phyloP scores from a whole-genome alignment of 2,329 filamentous ascomycete species.

The Teratosphaeria destructans region DNA sequence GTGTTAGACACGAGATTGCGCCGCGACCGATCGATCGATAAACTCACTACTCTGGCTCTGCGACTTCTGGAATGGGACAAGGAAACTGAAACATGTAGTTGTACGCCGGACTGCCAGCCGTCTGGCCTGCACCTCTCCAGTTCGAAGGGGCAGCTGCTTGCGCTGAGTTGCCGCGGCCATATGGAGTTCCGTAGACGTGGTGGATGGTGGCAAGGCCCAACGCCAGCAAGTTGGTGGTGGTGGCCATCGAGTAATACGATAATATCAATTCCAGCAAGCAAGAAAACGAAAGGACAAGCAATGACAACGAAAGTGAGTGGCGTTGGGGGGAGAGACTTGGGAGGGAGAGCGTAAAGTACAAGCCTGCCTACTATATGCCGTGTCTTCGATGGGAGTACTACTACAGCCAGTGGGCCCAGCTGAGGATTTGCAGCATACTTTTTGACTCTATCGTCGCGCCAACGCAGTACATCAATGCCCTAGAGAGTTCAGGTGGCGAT shows the following conservation, averaged over 20 bases:
- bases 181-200: neutral
- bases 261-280: neutral
- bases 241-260: conserved; percentile 1
- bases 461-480: neutral
- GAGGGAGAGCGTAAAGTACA: neutral
- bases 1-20: neutral
- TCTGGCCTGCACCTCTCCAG: conserved; percentile 8
- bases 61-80: conserved; percentile 11
- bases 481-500: neutral
- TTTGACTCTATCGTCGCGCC: neutral
- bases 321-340: neutral
- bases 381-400: neutral
- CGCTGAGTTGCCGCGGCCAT: neutral
- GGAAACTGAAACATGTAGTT: conserved; percentile 12
- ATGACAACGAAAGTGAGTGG: neutral
- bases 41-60: conserved; percentile 5
- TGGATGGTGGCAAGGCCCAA: conserved; percentile 2
- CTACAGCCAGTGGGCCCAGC: neutral
- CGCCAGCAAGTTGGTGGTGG: conserved; percentile 2
- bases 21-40: neutral
- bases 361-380: neutral
- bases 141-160: neutral
- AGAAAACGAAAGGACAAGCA: neutral
- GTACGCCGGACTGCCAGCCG: conserved; percentile 12
- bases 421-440: neutral